A percentile compares a stretch with the other conserved stretches of the same genome.
These are phyloP conservation scores for Lactarius trivialis DNA, from an alignment of 768 basidiomycete species.

Conservation along the genomic window DNA sequence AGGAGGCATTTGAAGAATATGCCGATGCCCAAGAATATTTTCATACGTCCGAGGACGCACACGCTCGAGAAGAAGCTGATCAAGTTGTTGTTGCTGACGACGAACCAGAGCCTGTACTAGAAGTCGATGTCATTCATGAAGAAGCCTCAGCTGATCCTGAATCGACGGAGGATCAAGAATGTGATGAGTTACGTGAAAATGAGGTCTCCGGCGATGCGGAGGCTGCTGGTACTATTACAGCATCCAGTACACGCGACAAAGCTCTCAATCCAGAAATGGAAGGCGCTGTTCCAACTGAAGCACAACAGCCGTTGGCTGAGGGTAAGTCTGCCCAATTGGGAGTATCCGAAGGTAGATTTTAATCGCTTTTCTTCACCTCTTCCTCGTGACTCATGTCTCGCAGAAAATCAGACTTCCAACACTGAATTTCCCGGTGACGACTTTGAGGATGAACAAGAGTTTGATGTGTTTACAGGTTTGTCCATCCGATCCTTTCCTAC, in stretches of 20 bases:
- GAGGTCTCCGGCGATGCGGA: constrained; percentile 5
- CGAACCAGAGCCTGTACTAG: constrained; percentile 10
- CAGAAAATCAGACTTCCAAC: constrained; percentile 3
- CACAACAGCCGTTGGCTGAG: not conserved
- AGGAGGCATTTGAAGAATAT: constrained; percentile 10
- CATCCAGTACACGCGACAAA: not conserved
- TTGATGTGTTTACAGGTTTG: constrained; percentile 11
- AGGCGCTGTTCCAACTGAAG: not conserved
- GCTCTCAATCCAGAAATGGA: not conserved
- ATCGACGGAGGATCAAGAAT: constrained; percentile 2
- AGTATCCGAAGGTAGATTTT: constrained; percentile 5
- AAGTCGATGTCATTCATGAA: constrained; percentile 4
- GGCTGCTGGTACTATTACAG: not conserved
- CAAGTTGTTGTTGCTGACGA: constrained; percentile 13
- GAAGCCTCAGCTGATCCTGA: constrained; percentile 9
- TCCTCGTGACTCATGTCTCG: not conserved
- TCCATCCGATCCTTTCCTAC: not conserved
- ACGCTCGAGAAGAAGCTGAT: constrained; percentile 8
- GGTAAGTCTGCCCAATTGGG: not conserved
- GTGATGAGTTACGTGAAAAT: not conserved
- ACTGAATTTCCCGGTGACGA: not conserved
- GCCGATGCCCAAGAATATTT: constrained; percentile 11
- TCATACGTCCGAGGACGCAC: not conserved
- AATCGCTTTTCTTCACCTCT: not conserved
- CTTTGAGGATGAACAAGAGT: not conserved